Conservation (phyloP, 2,329 filamentous ascomycete genomes). For the Fusarium camptoceras region DNA sequence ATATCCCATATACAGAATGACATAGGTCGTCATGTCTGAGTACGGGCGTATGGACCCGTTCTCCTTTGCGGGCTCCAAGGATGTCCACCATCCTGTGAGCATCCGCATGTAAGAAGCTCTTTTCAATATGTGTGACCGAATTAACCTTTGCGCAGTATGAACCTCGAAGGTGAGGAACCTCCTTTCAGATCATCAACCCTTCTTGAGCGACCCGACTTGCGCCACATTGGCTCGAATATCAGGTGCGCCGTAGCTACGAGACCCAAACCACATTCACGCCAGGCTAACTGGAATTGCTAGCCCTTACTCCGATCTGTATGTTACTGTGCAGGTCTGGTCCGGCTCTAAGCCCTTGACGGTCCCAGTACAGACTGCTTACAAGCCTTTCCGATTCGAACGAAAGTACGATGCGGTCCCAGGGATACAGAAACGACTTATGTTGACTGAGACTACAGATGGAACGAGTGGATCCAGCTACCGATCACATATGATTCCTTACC, state of each 20-base stretch:
- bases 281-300: conserved; percentile 58
- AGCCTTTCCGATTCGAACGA: conserved; percentile 82
- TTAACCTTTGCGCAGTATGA: conserved; percentile 55
- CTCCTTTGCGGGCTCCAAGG: conserved; percentile 91
- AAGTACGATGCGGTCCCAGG: conserved; percentile 56
- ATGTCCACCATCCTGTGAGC: conserved; percentile 79
- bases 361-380: conserved; percentile 92
- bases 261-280: neutral
- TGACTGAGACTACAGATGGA: conserved; percentile 72
- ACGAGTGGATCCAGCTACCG: conserved; percentile 93
- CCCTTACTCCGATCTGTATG: conserved; percentile 87
- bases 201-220: conserved; percentile 80
- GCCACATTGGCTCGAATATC: conserved; percentile 87
- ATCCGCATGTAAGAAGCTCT: conserved; percentile 67
- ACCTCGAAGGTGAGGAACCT: conserved; percentile 60
- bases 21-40: conserved; percentile 52
- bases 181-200: conserved; percentile 72
- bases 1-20: conserved; percentile 37
- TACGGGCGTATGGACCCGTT: conserved; percentile 85
- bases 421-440: neutral
- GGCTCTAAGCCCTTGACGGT: conserved; percentile 95
- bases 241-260: conserved; percentile 61
- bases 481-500: conserved; percentile 87
- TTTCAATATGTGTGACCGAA: neutral
- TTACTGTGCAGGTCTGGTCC: conserved; percentile 93